Conservation (phyloP, 176 grass and related monocot species). For the Ampelocalamus luodianensis region DNA sequence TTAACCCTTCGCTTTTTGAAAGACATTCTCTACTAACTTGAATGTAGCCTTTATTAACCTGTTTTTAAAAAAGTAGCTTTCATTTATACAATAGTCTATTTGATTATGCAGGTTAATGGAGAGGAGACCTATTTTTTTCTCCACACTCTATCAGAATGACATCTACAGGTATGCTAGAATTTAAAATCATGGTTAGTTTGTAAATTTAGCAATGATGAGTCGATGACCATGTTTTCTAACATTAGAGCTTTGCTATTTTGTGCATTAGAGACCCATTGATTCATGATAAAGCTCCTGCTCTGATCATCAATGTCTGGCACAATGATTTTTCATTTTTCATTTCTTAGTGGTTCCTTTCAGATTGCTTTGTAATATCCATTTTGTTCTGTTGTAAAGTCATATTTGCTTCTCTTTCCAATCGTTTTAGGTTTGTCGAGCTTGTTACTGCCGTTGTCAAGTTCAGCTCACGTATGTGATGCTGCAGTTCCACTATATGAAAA, state of each 20-base stretch:
- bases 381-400: conserved; percentile 34
- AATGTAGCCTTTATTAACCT: neutral
- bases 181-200: conserved; percentile 19
- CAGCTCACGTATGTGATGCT: too few species aligned
- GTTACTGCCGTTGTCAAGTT: neutral
- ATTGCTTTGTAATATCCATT: neutral
- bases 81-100: conserved; percentile 26
- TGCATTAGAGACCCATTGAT: conserved; percentile 21
- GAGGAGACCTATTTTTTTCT: conserved; percentile 80
- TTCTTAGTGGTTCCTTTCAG: conserved; percentile 24
- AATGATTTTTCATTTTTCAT: conserved; percentile 29
- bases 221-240: neutral
- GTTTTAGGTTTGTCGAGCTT: neutral
- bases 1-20: neutral
- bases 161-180: conserved; percentile 73
- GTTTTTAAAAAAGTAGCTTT: neutral
- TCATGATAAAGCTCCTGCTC: conserved; percentile 26
- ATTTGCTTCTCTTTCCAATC: neutral
- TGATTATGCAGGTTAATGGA: conserved; percentile 73
- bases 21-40: neutral
- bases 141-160: conserved; percentile 69
- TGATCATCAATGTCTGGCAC: neutral
- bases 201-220: conserved; percentile 3
- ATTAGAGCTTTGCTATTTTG: neutral
- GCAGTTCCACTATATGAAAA: neutral